Base-by-base conservation (phyloP, 2,329 filamentous ascomycete genomes). In the Cladophialophora bantiana region DNA sequence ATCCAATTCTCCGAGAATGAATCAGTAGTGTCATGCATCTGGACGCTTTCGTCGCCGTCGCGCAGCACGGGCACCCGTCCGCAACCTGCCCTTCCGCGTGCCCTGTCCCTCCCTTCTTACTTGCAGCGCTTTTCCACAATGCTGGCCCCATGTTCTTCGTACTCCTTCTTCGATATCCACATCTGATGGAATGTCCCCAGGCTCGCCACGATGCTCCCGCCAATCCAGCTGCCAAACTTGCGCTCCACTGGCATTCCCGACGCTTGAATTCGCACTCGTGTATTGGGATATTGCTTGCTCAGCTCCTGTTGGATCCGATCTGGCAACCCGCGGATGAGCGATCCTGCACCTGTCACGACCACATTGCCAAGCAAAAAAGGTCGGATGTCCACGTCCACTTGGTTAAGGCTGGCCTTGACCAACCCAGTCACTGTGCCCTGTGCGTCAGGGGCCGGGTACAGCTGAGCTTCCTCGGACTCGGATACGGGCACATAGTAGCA, bases 131-230 rank as follows among this genome's bases (percentile, higher is more conserved):
- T 97, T 84, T 98, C 94, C 53, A 98, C 92, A 73, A 98, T 94
- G 70, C 88, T 88, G 5, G 89, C 83, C 1, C 95, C 95, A 78
- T 97, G 94, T 83, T 99, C 96, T 71, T 97, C 93, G 75, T 97
- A 98, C 83, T 99, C 95, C 84, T 97, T 96, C 79, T 89, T 92
- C 31, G 90, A 94, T 74, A 99, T 96, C 95, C 95, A 99, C 91
- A 99, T 94, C 83, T 99, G 95, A 82, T 99, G 95, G 81, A 99
- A 99, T 13, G 94, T 97, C 9, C 96, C 96, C 81, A 99, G 80
- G 79, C 94, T 97, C 6, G 92, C 94, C 72, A 99, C 83, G 73
- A 99, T 97, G 80, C 93, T 97, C 54, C 95, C 95, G 55, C 96
- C 95, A 72, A 99, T 93, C 94, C 95, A 99, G 58, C 92, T 89